Evolutionary conservation across 2,329 filamentous ascomycete species (phyloP).

Genomic region (Ophiocordyceps unilateralis): DNA sequence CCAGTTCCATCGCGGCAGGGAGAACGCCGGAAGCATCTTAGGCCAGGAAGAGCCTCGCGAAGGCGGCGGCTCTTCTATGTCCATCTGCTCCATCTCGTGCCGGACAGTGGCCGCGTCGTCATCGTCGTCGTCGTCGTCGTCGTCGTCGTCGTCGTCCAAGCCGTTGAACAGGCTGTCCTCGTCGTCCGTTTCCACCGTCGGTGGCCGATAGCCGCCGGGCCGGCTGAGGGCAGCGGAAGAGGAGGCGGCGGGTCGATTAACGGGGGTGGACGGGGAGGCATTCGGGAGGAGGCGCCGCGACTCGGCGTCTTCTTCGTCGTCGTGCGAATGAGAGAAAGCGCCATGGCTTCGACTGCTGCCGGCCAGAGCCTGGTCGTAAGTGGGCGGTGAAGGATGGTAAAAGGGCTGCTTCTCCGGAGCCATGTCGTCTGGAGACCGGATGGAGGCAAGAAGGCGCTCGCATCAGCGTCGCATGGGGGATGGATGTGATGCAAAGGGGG

Average conservation of each 20-base stretch:
- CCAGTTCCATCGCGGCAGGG: slow-evolving; percentile 37
- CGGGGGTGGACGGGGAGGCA: slow-evolving; percentile 14
- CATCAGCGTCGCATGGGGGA: neutral
- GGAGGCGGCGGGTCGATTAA: slow-evolving; percentile 20
- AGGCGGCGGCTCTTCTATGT: slow-evolving; percentile 52
- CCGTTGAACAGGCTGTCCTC: slow-evolving; percentile 40
- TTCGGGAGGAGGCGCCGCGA: slow-evolving; percentile 63
- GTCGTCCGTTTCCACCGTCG: slow-evolving; percentile 64
- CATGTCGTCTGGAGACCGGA: slow-evolving; percentile 7
- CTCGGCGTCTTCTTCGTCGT: slow-evolving; percentile 52
- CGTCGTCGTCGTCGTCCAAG: slow-evolving; percentile 20
- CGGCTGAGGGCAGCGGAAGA: slow-evolving; percentile 23
- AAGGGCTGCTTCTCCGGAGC: slow-evolving; percentile 23
- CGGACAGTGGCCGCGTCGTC: slow-evolving; percentile 51
- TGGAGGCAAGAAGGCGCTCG: neutral
- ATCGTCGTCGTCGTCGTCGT: slow-evolving; percentile 23
- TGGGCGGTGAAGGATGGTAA: slow-evolving; percentile 25
- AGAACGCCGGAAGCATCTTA: slow-evolving; percentile 36
- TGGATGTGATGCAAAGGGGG: neutral
- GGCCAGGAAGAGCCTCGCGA: slow-evolving; percentile 29
- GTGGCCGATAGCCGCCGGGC: slow-evolving; percentile 50
- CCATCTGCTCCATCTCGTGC: slow-evolving; percentile 77
- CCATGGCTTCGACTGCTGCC: slow-evolving; percentile 15
- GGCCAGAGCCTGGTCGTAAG: slow-evolving; percentile 24
- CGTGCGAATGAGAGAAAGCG: slow-evolving; percentile 26